These are phyloP conservation scores for Daphne laureola DNA, from an alignment of 441 rosid genomes.

Conservation along the genomic window DNA sequence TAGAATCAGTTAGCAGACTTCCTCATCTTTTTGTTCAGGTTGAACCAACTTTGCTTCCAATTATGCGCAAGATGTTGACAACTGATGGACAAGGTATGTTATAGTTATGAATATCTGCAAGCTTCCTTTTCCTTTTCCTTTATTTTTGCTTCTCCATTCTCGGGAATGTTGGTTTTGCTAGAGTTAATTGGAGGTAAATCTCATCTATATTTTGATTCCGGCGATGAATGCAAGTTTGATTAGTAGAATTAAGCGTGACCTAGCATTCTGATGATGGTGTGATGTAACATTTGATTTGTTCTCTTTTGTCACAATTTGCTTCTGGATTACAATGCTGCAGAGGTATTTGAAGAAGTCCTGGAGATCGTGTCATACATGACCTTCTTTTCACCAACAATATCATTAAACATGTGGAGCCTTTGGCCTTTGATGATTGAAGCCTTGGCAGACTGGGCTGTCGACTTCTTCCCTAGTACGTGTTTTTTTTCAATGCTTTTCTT, in stretches of 20 bases:
- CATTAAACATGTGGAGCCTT: constrained; percentile 93
- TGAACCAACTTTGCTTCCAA: constrained; percentile 93
- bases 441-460: constrained; percentile 94
- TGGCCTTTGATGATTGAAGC: constrained; percentile 97
- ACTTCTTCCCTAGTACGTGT: constrained; percentile 87
- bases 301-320: constrained; percentile 11
- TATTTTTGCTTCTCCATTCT: constrained; percentile 1
- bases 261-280: background rate
- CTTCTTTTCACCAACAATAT: constrained; percentile 89
- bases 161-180: constrained; percentile 6
- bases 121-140: background rate
- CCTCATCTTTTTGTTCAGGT: constrained; percentile 90
- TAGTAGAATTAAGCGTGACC: constrained; percentile 7
- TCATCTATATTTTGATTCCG: background rate
- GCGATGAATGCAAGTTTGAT: constrained; percentile 8
- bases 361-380: constrained; percentile 96
- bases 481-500: constrained; percentile 1
- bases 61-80: constrained; percentile 96
- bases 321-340: constrained; percentile 32
- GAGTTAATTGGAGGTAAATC: too few species aligned
- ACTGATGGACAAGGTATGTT: constrained; percentile 90
- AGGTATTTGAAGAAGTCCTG: constrained; percentile 97
- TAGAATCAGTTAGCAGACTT: constrained; percentile 92
- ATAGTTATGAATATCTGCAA: background rate
- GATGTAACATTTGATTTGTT: background rate